Conservation (phyloP, 2,329 filamentous ascomycete genomes). For the Xylariomycetidae sp. region DNA sequence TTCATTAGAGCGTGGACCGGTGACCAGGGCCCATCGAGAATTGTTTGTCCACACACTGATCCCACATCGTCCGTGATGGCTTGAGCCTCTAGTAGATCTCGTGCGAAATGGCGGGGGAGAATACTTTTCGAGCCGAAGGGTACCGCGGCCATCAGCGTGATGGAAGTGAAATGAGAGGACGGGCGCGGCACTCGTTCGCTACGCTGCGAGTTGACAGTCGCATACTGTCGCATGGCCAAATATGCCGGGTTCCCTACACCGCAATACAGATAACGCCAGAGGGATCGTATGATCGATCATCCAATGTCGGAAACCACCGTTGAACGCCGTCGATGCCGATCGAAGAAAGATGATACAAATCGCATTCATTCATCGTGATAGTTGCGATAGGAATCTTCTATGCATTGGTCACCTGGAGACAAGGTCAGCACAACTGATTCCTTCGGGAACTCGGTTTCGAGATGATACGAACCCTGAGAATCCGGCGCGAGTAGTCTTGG, state of each 20-base stretch:
- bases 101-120: constrained; percentile 18
- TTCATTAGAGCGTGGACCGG: constrained; percentile 26
- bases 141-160: too few species aligned
- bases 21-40: too few species aligned
- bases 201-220: too few species aligned
- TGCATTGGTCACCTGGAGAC: constrained; percentile 27
- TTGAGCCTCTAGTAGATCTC: constrained; percentile 17
- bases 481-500: constrained; percentile 92
- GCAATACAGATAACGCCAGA: constrained; percentile 28
- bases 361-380: constrained; percentile 28
- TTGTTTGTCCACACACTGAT: constrained; percentile 19
- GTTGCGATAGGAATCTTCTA: constrained; percentile 20
- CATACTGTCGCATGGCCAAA: constrained; percentile 15
- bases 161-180: constrained; percentile 26
- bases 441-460: neutral
- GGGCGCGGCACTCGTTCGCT: too few species aligned
- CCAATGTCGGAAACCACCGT: constrained; percentile 27
- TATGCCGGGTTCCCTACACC: constrained; percentile 20
- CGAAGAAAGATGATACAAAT: constrained; percentile 23
- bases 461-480: constrained; percentile 69
- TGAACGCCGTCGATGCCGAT: constrained; percentile 30
- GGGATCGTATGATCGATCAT: constrained; percentile 26
- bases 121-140: too few species aligned
- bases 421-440: constrained; percentile 6
- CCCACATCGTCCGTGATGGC: constrained; percentile 11